phyloP scores from a whole-genome alignment of 768 basidiomycete species.

The Collybiopsis luxurians region DNA sequence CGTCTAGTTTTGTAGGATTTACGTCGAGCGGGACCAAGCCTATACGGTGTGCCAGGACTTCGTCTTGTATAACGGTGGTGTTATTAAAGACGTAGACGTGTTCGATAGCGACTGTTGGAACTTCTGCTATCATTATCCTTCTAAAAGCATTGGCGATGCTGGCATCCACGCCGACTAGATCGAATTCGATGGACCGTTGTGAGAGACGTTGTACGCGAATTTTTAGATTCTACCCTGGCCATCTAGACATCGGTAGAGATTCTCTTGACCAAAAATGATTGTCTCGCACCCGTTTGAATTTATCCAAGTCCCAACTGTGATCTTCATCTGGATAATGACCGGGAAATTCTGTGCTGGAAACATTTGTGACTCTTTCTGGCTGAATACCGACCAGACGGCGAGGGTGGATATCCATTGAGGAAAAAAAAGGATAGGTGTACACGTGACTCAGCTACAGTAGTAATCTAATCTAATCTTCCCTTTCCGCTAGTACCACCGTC shows the following conservation, averaged over 20 bases:
- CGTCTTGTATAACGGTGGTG: constrained; percentile 90
- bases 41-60: constrained; percentile 88
- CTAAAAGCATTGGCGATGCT: constrained; percentile 95
- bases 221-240: constrained; percentile 59
- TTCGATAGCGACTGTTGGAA: constrained; percentile 90
- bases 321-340: constrained; percentile 86
- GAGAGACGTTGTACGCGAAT: constrained; percentile 80
- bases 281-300: constrained; percentile 68
- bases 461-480: no score
- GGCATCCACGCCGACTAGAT: constrained; percentile 93
- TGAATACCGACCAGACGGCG: constrained; percentile 64
- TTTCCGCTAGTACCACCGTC: constrained; percentile 50
- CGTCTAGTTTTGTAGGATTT: constrained; percentile 73
- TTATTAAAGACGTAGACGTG: constrained; percentile 93
- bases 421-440: neutral
- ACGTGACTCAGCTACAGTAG: no score
- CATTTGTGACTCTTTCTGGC: constrained; percentile 71
- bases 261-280: neutral
- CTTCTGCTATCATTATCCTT: constrained; percentile 92
- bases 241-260: neutral
- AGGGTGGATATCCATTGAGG: constrained; percentile 17
- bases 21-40: constrained; percentile 89
- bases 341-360: constrained; percentile 89
- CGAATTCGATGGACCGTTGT: constrained; percentile 85
- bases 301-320: constrained; percentile 75